Conservation (phyloP, 352 stramenopile species). For the Poterioochromonas sp. region DNA sequence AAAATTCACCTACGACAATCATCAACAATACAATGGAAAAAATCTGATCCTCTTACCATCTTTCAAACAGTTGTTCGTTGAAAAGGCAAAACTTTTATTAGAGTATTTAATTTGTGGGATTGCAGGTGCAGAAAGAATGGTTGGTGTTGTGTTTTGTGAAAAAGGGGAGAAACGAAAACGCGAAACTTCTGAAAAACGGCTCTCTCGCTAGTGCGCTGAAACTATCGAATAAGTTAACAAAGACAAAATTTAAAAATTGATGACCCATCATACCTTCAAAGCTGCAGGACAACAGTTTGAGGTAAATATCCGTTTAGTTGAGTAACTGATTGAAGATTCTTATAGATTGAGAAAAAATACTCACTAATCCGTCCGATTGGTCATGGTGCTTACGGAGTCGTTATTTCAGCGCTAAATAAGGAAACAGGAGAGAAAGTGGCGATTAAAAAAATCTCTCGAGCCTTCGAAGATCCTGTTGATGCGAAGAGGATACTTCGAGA, state of each 20-base stretch:
- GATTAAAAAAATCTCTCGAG: slow-evolving; percentile 85
- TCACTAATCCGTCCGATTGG: slow-evolving; percentile 49
- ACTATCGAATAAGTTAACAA: not conserved
- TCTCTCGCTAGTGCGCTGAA: too few species aligned
- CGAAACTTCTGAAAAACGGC: too few species aligned
- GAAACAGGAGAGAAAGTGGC: slow-evolving; percentile 71
- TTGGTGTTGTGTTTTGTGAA: too few species aligned
- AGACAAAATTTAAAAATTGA: not conserved
- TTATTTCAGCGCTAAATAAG: slow-evolving; percentile 73
- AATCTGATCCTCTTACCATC: not conserved
- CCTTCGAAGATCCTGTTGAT: slow-evolving; percentile 86
- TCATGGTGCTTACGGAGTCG: slow-evolving; percentile 77
- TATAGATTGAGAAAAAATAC: slow-evolving; percentile 44
- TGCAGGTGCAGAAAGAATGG: too few species aligned
- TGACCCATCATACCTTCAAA: slow-evolving; percentile 22
- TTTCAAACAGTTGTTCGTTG: not conserved
- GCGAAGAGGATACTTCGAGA: slow-evolving; percentile 91
- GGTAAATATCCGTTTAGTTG: not conserved
- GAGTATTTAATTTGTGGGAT: too few species aligned
- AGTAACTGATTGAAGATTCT: not conserved
- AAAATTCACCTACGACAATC: slow-evolving; percentile 87
- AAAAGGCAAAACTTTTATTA: too few species aligned
- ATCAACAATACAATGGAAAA: slow-evolving; percentile 7
- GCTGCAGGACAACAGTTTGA: slow-evolving; percentile 31
- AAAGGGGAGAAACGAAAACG: too few species aligned